A percentile compares a stretch with the other conserved stretches of the same genome.
These are phyloP conservation scores for Blepharisma stoltei DNA, from an alignment of 73 alveolate genomes.

Conservation along the genomic window DNA sequence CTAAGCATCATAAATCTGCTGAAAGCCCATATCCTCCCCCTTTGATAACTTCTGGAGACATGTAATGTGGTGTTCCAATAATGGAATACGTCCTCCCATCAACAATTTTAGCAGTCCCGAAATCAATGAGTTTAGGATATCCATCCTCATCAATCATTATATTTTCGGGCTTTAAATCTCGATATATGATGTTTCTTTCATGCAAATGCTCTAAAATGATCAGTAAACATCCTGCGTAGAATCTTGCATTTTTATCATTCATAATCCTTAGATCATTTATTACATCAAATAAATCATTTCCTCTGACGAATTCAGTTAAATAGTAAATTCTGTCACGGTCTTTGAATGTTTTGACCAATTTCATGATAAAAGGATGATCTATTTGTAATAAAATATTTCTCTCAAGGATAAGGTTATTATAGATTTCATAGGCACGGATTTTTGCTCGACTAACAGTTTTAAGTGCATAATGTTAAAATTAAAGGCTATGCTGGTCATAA, in stretches of 20 bases:
- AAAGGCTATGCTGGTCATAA: too few relatives aligned
- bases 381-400: conserved; percentile 27
- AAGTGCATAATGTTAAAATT: conserved; percentile 22
- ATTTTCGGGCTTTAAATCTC: conserved; percentile 62
- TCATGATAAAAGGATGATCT: conserved; percentile 45
- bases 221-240: conserved; percentile 37
- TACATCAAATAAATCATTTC: conserved; percentile 51
- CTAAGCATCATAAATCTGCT: conserved; percentile 41
- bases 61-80: conserved; percentile 35
- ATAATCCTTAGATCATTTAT: conserved; percentile 45
- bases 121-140: conserved; percentile 51
- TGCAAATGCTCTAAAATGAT: conserved; percentile 58
- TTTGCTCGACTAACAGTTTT: conserved; percentile 34
- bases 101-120: conserved; percentile 29
- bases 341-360: conserved; percentile 38
- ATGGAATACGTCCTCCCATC: conserved; percentile 12
- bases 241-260: conserved; percentile 36
- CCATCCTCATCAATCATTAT: conserved; percentile 61
- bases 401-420: conserved; percentile 36
- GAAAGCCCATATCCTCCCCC: conserved; percentile 36
- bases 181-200: conserved; percentile 44
- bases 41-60: conserved; percentile 28
- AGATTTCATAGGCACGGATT: conserved; percentile 32
- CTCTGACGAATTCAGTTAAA: conserved; percentile 43
- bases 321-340: conserved; percentile 35